Conservation (phyloP, 1,284 basidiomycete species). For the Cutaneotrichosporon sp. region DNA sequence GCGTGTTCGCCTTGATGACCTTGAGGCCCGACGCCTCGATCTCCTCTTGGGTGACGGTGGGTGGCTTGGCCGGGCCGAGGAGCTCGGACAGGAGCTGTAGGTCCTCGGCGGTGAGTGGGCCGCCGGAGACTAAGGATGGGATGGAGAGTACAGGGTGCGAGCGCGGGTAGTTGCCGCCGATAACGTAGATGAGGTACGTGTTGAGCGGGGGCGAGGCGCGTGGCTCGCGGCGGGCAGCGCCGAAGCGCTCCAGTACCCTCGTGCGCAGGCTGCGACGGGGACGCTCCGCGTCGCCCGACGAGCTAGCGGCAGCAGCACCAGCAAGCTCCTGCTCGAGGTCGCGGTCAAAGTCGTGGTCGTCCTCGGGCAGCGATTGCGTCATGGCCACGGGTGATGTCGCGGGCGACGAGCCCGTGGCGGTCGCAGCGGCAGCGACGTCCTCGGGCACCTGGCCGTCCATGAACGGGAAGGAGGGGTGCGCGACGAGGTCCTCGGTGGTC, state of each 20-base stretch:
- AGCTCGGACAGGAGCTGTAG: constrained; percentile 70
- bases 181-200: constrained; percentile 52
- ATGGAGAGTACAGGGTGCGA: constrained; percentile 80
- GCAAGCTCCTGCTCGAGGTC: constrained; percentile 18
- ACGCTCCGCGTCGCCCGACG: not conserved
- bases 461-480: constrained; percentile 46
- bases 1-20: constrained; percentile 63
- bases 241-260: constrained; percentile 29
- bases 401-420: not conserved
- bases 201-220: constrained; percentile 29
- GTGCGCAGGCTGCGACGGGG: constrained; percentile 32
- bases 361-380: not conserved
- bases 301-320: not conserved
- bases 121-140: constrained; percentile 62
- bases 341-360: constrained; percentile 16
- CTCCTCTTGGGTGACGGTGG: constrained; percentile 74
- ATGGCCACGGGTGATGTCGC: not conserved
- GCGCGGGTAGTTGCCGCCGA: constrained; percentile 78
- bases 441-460: constrained; percentile 39
- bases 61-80: constrained; percentile 56
- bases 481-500: constrained; percentile 44
- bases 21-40: constrained; percentile 76
- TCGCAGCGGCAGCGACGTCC: not conserved
- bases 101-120: constrained; percentile 60
- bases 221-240: constrained; percentile 14